Evolutionary conservation across 1,284 basidiomycete species (phyloP).

Genomic region (Phaffia rhodozyma): DNA sequence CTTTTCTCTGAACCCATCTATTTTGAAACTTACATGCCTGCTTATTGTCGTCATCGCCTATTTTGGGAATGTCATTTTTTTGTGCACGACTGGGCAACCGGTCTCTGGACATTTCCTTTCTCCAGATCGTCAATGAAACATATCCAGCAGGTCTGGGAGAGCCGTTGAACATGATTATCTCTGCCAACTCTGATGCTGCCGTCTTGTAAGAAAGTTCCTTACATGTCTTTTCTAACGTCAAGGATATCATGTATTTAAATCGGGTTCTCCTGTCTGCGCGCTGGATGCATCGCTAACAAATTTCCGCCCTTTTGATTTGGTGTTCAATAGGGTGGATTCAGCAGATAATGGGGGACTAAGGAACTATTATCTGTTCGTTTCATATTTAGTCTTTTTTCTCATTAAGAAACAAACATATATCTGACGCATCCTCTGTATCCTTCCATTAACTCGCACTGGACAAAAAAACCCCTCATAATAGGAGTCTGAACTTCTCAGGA

Average conservation of each 20-base stretch:
- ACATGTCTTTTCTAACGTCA: too few relatives aligned
- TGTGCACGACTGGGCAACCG: too few relatives aligned
- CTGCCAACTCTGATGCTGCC: constrained; percentile 59
- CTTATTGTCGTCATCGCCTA: too few relatives aligned
- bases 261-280: too few relatives aligned
- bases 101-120: neutral
- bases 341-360: constrained; percentile 57
- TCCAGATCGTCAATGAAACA: constrained; percentile 48
- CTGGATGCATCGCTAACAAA: too few relatives aligned
- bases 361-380: constrained; percentile 58
- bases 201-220: constrained; percentile 41
- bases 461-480: constrained; percentile 21
- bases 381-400: neutral
- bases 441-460: too few relatives aligned
- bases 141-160: constrained; percentile 68
- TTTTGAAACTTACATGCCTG: too few relatives aligned
- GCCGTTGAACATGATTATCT: constrained; percentile 77
- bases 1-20: neutral
- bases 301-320: too few relatives aligned
- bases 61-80: too few relatives aligned
- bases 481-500: constrained; percentile 51
- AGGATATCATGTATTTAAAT: too few relatives aligned
- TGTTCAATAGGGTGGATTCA: constrained; percentile 37
- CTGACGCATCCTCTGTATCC: too few relatives aligned
- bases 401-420: neutral